Evolutionary conservation across 139 green algal species (phyloP).

Genomic region (Chlamydomonas asymmetrica): DNA sequence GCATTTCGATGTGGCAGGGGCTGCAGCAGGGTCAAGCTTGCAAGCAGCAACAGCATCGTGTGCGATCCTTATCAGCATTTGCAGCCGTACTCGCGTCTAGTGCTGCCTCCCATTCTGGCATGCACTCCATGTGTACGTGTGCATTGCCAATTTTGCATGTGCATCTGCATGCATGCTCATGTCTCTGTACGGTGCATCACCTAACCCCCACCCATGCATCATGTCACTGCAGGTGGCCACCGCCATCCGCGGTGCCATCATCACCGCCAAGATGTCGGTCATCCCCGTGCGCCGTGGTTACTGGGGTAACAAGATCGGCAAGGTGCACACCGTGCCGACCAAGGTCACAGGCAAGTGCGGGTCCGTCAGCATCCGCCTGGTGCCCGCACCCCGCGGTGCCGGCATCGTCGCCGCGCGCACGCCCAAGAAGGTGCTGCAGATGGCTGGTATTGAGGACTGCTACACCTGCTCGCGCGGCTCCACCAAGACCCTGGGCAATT

Average conservation of each 20-base stretch:
- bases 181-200: background rate
- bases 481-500: slow-evolving; percentile 99
- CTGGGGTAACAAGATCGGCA: slow-evolving; percentile 98
- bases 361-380: slow-evolving; percentile 92
- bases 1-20: too few relatives aligned
- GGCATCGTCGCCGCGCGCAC: slow-evolving; percentile 96
- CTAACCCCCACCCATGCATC: background rate
- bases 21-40: too few relatives aligned
- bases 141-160: background rate
- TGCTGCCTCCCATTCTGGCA: background rate
- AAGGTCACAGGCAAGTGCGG: slow-evolving; percentile 98
- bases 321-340: slow-evolving; percentile 78
- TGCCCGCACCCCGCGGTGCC: slow-evolving; percentile 95
- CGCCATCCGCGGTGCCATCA: slow-evolving; percentile 97
- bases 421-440: slow-evolving; percentile 99
- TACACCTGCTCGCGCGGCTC: slow-evolving; percentile 94
- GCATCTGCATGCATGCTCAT: too few relatives aligned
- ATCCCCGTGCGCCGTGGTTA: slow-evolving; percentile 96
- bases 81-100: background rate
- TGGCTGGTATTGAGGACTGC: slow-evolving; percentile 99
- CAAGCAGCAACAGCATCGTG: too few relatives aligned
- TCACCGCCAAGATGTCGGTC: slow-evolving; percentile 94
- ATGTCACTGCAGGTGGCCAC: slow-evolving; percentile 81
- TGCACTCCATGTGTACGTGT: too few relatives aligned
- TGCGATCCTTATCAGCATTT: too few relatives aligned